Conservation (phyloP, 1,284 basidiomycete genomes). For the Rhodotorula sp. region DNA sequence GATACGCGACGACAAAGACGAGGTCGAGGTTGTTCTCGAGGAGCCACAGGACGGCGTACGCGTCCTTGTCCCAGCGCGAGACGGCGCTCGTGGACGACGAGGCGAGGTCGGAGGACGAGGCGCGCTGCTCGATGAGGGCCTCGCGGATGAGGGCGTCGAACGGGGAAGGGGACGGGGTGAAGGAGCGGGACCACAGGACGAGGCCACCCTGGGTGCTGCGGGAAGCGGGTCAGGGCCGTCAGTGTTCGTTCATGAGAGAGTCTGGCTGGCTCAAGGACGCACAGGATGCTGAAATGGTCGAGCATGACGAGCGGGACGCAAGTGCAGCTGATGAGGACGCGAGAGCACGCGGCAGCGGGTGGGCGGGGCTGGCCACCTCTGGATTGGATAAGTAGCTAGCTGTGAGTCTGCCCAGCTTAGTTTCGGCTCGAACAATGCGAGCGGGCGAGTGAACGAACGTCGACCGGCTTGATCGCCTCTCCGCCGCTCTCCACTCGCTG, state of each 20-base stretch:
- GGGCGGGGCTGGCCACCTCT: background rate
- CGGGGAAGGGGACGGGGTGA: conserved; percentile 72
- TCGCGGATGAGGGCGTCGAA: conserved; percentile 87
- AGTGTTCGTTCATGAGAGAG: background rate
- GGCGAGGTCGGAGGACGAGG: conserved; percentile 45
- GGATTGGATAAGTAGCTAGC: too few species aligned
- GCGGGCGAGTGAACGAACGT: background rate
- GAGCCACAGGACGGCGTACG: conserved; percentile 85
- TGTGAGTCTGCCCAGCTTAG: background rate
- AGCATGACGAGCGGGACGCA: background rate
- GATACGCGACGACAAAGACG: conserved; percentile 95
- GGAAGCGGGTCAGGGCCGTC: background rate
- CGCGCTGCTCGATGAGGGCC: conserved; percentile 79
- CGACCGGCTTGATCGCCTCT: too few species aligned
- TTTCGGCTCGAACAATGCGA: background rate
- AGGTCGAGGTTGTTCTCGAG: conserved; percentile 89
- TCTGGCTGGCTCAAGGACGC: background rate
- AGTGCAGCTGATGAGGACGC: background rate
- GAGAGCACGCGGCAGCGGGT: background rate
- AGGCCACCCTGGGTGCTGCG: conserved; percentile 67
- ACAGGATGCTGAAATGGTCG: conserved; percentile 39
- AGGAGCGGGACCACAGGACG: conserved; percentile 76
- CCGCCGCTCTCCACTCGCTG: background rate
- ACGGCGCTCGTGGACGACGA: background rate
- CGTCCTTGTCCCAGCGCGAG: conserved; percentile 76